phyloP scores from a whole-genome alignment of 1,284 basidiomycete species.

The Mixia osmundae region DNA sequence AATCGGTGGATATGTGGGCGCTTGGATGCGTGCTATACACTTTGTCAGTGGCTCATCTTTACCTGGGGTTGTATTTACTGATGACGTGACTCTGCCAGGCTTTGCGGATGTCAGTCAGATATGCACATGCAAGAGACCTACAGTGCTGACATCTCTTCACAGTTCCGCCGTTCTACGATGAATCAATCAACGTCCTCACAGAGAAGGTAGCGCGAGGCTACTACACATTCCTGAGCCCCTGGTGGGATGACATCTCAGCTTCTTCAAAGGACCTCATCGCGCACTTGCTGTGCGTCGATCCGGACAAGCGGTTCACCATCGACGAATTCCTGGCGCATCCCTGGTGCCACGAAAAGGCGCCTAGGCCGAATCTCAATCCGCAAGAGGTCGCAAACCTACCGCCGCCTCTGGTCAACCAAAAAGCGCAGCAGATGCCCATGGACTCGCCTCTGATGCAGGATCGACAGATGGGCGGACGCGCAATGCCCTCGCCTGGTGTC shows the following conservation, averaged over 20 bases:
- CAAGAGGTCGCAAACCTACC: slow-evolving; percentile 11
- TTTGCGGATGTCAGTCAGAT: too few species aligned
- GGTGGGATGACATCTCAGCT: slow-evolving; percentile 92
- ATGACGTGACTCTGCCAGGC: too few species aligned
- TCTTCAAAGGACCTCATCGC: slow-evolving; percentile 83
- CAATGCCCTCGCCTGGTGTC: slow-evolving; percentile 68
- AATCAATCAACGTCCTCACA: slow-evolving; percentile 90
- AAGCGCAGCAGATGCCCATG: slow-evolving; percentile 5
- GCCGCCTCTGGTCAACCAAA: slow-evolving; percentile 1
- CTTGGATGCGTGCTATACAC: slow-evolving; percentile 96
- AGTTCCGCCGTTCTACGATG: slow-evolving; percentile 76
- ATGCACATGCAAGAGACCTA: not conserved
- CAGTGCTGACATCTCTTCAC: too few species aligned
- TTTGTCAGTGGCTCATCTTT: slow-evolving; percentile 87
- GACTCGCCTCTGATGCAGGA: slow-evolving; percentile 79
- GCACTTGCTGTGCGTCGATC: slow-evolving; percentile 87
- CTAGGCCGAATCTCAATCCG: slow-evolving; percentile 18
- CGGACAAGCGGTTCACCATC: slow-evolving; percentile 83
- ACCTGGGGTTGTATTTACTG: too few species aligned
- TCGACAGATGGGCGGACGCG: slow-evolving; percentile 38
- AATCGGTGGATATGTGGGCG: slow-evolving; percentile 99
- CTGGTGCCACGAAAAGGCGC: slow-evolving; percentile 45
- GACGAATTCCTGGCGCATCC: slow-evolving; percentile 93
- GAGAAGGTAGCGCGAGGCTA: slow-evolving; percentile 95
- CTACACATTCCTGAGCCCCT: slow-evolving; percentile 95